Evolutionary conservation across 2,329 filamentous ascomycete genomes (phyloP), one percentile per base, ranked within the genome.

Genomic region (Cytospora leucostoma): DNA sequence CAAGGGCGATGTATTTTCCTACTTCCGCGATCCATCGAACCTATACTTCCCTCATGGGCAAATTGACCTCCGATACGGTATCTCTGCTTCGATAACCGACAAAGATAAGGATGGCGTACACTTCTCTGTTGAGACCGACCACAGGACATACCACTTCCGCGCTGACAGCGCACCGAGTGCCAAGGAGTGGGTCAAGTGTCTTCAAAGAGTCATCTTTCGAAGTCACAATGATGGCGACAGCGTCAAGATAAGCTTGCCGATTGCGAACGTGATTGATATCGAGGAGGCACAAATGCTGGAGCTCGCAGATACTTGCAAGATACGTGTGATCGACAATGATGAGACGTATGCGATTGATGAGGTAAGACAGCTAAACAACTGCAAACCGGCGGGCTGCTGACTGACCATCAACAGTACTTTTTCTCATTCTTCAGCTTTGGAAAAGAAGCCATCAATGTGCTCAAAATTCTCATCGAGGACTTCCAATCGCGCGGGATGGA

Each of bases 181-280:
- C 12, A 95, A 92, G 74, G 95, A 98, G 79, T 99, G 95, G 95
- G 93, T 97, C 53, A 95, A 95, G 76, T 88, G 91, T 59, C 80
- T 99, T 33, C 94, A 97, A 72, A 91, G 95, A 65, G 93, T 97
- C 69, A 97, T 98, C 63, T 98, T 98, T 73, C 85, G 93, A 57
- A 94, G 93, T 12, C 93, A 96, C 76, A 98, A 98, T 71, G 94
- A 97, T 67, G 94, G 95, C 11, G 93, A 97, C 73, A 97, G 93
- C 72, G 92, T 99, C 74, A 98, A 98, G 79, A 96, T 98, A 61
- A 95, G 91, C 1, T 78, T 98, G 34, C 94, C 93, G 0, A 90
- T 97, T 58, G 84, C 88, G 64, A 97, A 96, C 68, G 84, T 98
- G 21, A 88, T 98, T 63, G 94, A 98, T 69, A 88, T 98, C 53